Conservation (phyloP, 2,329 filamentous ascomycete species). For the Pseudocercospora eumusae region DNA sequence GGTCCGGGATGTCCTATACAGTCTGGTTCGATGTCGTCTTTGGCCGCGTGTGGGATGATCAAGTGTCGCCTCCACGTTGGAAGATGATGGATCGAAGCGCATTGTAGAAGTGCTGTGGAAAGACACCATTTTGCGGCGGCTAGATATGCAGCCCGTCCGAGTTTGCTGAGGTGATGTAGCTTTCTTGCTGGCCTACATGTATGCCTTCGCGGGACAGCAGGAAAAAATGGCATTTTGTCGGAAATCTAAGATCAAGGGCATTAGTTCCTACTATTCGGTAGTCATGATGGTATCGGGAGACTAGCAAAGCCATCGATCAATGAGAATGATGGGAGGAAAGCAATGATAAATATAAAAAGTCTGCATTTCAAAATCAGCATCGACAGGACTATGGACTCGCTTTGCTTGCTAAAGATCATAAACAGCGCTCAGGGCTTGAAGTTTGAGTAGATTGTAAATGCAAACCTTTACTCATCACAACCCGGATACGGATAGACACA, state of each 20-base stretch:
- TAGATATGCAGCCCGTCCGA: too few relatives aligned
- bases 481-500: conserved; percentile 9
- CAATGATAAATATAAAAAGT: neutral
- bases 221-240: neutral
- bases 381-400: neutral
- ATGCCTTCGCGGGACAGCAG: neutral
- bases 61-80: too few relatives aligned
- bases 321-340: neutral
- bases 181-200: neutral
- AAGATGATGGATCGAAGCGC: too few relatives aligned
- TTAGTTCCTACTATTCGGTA: neutral
- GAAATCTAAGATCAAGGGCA: neutral
- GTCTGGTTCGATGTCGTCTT: too few relatives aligned
- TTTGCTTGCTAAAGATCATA: neutral
- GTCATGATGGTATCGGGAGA: neutral
- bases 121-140: too few relatives aligned
- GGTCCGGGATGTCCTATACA: too few relatives aligned
- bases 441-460: neutral
- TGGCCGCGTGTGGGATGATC: too few relatives aligned
- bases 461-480: conserved; percentile 5
- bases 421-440: neutral
- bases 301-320: neutral
- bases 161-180: too few relatives aligned
- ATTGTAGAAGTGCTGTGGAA: too few relatives aligned
- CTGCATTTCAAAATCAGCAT: neutral